Base-by-base conservation (phyloP, 208 protist genomes). In the Phytomonas francai region DNA sequence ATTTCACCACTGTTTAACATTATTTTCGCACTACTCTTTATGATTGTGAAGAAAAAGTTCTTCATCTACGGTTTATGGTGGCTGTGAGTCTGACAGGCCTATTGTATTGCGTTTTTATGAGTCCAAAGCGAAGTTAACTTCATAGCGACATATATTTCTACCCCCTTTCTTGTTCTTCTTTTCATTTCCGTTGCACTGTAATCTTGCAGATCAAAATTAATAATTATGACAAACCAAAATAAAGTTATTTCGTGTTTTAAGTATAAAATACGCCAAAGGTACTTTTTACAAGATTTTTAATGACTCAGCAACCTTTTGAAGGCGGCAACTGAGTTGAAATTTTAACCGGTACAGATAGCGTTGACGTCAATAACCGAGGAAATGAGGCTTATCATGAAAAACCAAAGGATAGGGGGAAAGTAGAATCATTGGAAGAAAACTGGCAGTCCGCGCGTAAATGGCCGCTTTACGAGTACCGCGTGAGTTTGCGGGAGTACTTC, bases 401-500 rank as follows among this genome's bases (percentile, higher is more conserved):
- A 57, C 25, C 25, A 57, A 25, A 45, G 39, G 39, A 45, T 7
- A 14, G 19, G 19, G 6, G n/a, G n/a, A n/a, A n/a, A n/a, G n/a
- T 14, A 11, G 12, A 22, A 45, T 45, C 39, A 22, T 45, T 45
- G 39, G 0, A 45, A 22, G 39, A 45, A 11, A 45, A 45, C 19
- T 45, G 39, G 39, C 39, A 45, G 11, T 45, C 12, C 42, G 36
- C 27, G 8, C 42, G 16, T 1, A 28, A 32, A 28, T 86, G 81
- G 77, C 75, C 81, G 16, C 59, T 80, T 14, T 72, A 76, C 45
- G 31, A 51, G 19, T 71, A 72, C 25, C 79, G 81, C 8, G 65
- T 72, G 59, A 34, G 19, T 39, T 58, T 74, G 54, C 78, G 79
- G 34, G 81, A 84, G 70, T 83, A 84, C 67, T 62, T 84, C 36